These are phyloP conservation scores for Phytopythium sindhum DNA, from an alignment of 352 stramenopile genomes.

Conservation along the genomic window DNA sequence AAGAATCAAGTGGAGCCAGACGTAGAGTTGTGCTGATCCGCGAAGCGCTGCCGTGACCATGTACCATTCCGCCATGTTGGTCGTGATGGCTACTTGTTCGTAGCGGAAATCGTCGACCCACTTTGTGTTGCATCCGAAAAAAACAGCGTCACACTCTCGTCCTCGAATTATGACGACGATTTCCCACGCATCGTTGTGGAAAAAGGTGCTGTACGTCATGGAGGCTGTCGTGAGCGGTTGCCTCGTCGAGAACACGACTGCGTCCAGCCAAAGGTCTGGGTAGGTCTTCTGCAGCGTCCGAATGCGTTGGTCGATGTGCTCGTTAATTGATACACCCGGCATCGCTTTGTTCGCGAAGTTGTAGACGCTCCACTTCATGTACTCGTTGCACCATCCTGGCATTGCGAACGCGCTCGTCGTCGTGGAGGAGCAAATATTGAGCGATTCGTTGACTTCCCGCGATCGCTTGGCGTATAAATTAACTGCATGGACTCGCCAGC, in stretches of 20 bases:
- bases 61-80: conserved; percentile 35
- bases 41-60: conserved; percentile 20
- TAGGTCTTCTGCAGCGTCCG: conserved; percentile 16
- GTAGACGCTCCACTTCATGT: conserved; percentile 7
- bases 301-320: conserved; percentile 32
- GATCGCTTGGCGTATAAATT: conserved; percentile 11
- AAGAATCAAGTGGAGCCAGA: conserved; percentile 40
- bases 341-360: conserved; percentile 14
- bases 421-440: conserved; percentile 14
- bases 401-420: not conserved
- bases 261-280: conserved; percentile 24
- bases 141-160: conserved; percentile 12
- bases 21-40: conserved; percentile 27
- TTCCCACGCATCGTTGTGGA: conserved; percentile 25
- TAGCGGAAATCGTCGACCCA: conserved; percentile 59
- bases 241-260: conserved; percentile 20
- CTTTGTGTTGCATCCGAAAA: conserved; percentile 21
- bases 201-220: conserved; percentile 12
- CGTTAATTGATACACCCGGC: conserved; percentile 16
- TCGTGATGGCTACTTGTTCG: conserved; percentile 32
- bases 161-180: conserved; percentile 35
- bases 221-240: conserved; percentile 16
- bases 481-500: conserved; percentile 16
- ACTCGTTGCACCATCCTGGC: conserved; percentile 14
- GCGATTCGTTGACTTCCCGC: not conserved